phyloP scores from a whole-genome alignment of 768 basidiomycete genomes.

The Boletus rubescentipes region DNA sequence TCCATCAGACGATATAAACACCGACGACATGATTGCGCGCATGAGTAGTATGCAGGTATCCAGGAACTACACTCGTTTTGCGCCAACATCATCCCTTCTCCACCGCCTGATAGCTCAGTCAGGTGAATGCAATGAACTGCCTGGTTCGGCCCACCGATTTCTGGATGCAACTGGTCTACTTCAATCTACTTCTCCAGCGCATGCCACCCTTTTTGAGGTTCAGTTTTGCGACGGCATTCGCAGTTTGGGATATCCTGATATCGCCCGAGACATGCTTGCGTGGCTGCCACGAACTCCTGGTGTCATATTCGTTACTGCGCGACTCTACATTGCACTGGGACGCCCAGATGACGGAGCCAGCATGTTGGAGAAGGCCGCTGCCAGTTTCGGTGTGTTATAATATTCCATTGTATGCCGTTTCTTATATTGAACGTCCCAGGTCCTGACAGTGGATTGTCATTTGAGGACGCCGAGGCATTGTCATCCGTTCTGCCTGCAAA shows the following conservation, averaged over 20 bases:
- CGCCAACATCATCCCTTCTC: conserved; percentile 60
- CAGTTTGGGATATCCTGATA: conserved; percentile 56
- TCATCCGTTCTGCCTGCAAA: conserved; percentile 57
- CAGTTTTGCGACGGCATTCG: conserved; percentile 71
- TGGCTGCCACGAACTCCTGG: conserved; percentile 82
- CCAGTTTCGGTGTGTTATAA: conserved; percentile 63
- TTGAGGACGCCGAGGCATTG: conserved; percentile 66
- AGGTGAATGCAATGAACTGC: conserved; percentile 48
- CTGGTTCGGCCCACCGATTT: conserved; percentile 66
- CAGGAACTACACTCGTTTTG: conserved; percentile 42
- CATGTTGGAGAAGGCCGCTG: conserved; percentile 71
- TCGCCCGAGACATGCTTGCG: conserved; percentile 62
- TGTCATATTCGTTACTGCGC: conserved; percentile 68
- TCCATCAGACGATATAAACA: conserved; percentile 37
- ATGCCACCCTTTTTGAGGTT: conserved; percentile 67
- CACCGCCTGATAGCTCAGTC: conserved; percentile 60
- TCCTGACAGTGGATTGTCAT: conserved; percentile 47
- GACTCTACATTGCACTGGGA: conserved; percentile 64
- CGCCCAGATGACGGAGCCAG: conserved; percentile 71
- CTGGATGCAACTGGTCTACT: conserved; percentile 66
- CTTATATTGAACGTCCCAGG: conserved; percentile 33
- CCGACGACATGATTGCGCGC: conserved; percentile 62
- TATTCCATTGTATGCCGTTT: background rate
- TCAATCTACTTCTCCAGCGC: conserved; percentile 64
- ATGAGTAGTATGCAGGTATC: conserved; percentile 77